These are phyloP conservation scores for Dothidotthia symphoricarpi DNA, from an alignment of 2,329 filamentous ascomycete genomes.

Conservation along the genomic window DNA sequence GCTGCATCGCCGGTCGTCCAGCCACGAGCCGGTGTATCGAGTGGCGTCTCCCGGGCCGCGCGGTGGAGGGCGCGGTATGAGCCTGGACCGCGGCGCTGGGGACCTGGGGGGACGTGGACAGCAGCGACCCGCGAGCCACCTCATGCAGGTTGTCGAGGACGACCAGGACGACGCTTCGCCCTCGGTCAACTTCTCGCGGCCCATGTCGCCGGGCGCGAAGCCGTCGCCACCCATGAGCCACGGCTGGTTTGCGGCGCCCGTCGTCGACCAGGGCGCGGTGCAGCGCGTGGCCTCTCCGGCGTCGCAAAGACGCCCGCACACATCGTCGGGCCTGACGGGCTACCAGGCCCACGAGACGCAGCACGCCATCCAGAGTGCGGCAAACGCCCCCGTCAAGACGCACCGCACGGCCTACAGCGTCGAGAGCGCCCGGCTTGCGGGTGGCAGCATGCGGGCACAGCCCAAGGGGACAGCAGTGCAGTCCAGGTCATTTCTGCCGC, in stretches of 20 bases:
- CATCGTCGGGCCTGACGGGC: conserved; percentile 20
- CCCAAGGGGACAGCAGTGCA: conserved; percentile 51
- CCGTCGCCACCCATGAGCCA: conserved; percentile 17
- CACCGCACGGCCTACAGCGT: conserved; percentile 35
- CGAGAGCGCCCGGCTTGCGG: conserved; percentile 44
- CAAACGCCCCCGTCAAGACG: conserved; percentile 44
- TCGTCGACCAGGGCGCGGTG: conserved; percentile 31
- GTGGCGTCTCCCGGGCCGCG: conserved; percentile 46
- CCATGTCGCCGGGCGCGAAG: conserved; percentile 45
- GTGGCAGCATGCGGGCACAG: conserved; percentile 55
- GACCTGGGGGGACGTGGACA: conserved; percentile 24
- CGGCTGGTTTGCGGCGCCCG: conserved; percentile 44
- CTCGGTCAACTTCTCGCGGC: conserved; percentile 56
- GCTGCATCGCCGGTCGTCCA: conserved; percentile 44
- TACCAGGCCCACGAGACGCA: conserved; percentile 25
- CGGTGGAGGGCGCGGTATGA: conserved; percentile 40
- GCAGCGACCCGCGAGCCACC: conserved; percentile 28
- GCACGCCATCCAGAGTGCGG: conserved; percentile 38
- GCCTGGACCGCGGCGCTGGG: conserved; percentile 41
- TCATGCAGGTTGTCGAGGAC: conserved; percentile 46
- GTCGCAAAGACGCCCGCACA: conserved; percentile 21
- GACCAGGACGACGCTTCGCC: conserved; percentile 46
- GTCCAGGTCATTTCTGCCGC: conserved; percentile 15
- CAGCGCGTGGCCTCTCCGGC: conserved; percentile 29
- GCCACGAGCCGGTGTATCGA: conserved; percentile 52